These are phyloP conservation scores for Cladosporium sp. DNA, from an alignment of 2,329 filamentous ascomycete genomes.

Conservation along the genomic window DNA sequence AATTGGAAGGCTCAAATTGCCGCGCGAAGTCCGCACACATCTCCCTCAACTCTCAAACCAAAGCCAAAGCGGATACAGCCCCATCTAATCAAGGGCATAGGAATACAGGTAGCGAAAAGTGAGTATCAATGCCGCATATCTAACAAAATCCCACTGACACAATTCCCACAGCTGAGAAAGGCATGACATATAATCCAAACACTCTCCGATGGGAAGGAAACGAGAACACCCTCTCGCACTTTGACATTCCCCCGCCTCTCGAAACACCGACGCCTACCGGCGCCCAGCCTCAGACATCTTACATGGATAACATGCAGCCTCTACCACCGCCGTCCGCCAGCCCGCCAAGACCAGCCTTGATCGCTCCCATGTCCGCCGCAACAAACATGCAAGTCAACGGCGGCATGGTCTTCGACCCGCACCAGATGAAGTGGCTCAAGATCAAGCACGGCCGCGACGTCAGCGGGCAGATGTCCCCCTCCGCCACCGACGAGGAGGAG, in stretches of 20 bases:
- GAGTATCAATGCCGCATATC: constrained; percentile 33
- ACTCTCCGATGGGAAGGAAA: constrained; percentile 94
- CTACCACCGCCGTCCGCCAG: constrained; percentile 28
- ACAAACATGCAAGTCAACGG: constrained; percentile 85
- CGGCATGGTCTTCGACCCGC: constrained; percentile 97
- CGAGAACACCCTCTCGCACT: constrained; percentile 73
- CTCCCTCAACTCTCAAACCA: constrained; percentile 43
- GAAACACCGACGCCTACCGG: constrained; percentile 33
- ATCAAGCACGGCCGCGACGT: constrained; percentile 32
- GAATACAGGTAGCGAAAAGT: constrained; percentile 74
- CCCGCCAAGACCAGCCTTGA: constrained; percentile 64
- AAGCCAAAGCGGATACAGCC: constrained; percentile 53
- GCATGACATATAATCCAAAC: constrained; percentile 90
- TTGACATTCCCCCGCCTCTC: constrained; percentile 50
- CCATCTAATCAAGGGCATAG: constrained; percentile 80
- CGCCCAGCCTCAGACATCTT: constrained; percentile 31
- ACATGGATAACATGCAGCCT: constrained; percentile 28
- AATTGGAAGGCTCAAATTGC: constrained; percentile 55
- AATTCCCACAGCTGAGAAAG: constrained; percentile 63
- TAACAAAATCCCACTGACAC: background rate
- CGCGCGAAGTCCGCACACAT: constrained; percentile 45
- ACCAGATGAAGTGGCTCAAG: constrained; percentile 97
- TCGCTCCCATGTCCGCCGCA: constrained; percentile 69
- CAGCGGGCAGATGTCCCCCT: constrained; percentile 34
- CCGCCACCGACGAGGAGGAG: constrained; percentile 70